These are phyloP conservation scores for Nicotiana knightiana DNA, from an alignment of 257 asterid species.

Conservation along the genomic window DNA sequence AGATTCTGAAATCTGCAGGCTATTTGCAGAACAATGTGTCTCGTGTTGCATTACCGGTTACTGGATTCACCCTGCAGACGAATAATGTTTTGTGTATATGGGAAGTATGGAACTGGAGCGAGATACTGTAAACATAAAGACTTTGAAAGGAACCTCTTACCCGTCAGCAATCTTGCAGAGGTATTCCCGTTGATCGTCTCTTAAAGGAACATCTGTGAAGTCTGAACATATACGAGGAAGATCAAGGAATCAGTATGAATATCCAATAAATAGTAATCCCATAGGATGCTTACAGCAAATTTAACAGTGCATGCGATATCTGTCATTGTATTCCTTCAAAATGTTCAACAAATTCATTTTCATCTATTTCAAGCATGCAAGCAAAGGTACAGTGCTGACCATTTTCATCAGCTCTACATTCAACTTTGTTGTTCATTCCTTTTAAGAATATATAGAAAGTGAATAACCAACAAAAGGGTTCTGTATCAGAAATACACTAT, in stretches of 20 bases:
- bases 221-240: conserved; percentile 29
- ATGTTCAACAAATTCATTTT: background rate
- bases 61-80: conserved; percentile 57
- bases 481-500: background rate
- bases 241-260: background rate
- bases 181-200: conserved; percentile 87
- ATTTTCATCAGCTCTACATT: background rate
- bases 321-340: no score
- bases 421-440: background rate
- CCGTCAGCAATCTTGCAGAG: conserved; percentile 89
- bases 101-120: background rate
- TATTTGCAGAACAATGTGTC: conserved; percentile 79
- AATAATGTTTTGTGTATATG: background rate
- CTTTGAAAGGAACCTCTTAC: conserved; percentile 23
- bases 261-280: background rate
- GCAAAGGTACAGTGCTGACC: background rate
- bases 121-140: background rate
- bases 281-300: background rate
- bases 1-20: background rate
- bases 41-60: conserved; percentile 84
- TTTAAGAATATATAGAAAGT: background rate
- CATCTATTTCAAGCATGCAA: background rate
- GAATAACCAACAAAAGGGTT: background rate
- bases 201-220: conserved; percentile 90
- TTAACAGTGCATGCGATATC: no score